These are phyloP conservation scores for Thielaviopsis populi DNA, from an alignment of 2,329 filamentous ascomycete genomes.

Conservation along the genomic window DNA sequence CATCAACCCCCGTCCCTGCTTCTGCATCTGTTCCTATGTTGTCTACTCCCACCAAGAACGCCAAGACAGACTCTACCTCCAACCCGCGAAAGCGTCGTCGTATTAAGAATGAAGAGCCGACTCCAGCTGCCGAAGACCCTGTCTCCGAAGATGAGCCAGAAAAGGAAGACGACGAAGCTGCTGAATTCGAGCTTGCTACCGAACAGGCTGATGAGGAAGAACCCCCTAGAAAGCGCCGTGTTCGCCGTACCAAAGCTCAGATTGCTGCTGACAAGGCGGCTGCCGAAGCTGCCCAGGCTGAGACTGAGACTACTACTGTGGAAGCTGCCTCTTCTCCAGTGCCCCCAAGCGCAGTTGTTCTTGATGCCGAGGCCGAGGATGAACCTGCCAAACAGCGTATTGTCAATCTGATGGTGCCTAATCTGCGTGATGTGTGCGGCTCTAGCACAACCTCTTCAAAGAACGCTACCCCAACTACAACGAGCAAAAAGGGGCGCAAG, in stretches of 20 bases:
- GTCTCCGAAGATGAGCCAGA: not conserved
- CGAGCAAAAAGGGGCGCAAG: conserved; percentile 6
- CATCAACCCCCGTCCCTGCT: conserved; percentile 2
- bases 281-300: conserved; percentile 6
- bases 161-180: conserved; percentile 17
- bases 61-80: not conserved
- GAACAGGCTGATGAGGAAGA: conserved; percentile 23
- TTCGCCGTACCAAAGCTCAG: conserved; percentile 11
- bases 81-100: conserved; percentile 15
- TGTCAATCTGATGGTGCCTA: conserved; percentile 12
- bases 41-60: conserved; percentile 2
- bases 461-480: not conserved
- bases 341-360: not conserved
- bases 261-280: conserved; percentile 14
- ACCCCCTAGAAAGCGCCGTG: conserved; percentile 24
- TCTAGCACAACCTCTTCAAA: conserved; percentile 2
- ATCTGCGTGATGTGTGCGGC: conserved; percentile 8
- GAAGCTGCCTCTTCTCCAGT: not conserved
- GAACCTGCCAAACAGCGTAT: conserved; percentile 8
- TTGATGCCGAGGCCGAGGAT: not conserved
- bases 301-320: not conserved
- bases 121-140: not conserved
- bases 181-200: conserved; percentile 19
- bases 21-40: not conserved
- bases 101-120: conserved; percentile 8